phyloP scores from a whole-genome alignment of 2,329 filamentous ascomycete species.

The Periconia sp. region DNA sequence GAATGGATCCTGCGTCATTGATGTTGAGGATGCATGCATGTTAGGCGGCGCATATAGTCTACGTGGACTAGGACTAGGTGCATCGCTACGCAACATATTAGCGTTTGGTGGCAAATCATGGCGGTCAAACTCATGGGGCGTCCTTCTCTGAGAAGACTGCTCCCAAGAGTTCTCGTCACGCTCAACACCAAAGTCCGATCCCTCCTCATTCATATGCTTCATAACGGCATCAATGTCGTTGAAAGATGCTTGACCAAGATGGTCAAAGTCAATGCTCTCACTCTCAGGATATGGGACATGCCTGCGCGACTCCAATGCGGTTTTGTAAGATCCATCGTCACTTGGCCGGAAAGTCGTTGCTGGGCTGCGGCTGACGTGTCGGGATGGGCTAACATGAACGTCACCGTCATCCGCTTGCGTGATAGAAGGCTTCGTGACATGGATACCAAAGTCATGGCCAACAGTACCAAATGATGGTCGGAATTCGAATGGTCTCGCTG shows the following conservation, averaged over 20 bases:
- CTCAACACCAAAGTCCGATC: conserved; percentile 77
- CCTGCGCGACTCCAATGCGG: conserved; percentile 41
- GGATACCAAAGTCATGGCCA: conserved; percentile 46
- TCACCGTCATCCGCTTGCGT: conserved; percentile 30
- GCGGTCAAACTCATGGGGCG: conserved; percentile 40
- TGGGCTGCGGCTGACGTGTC: conserved; percentile 41
- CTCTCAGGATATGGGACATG: conserved; percentile 43
- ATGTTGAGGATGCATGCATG: conserved; percentile 41
- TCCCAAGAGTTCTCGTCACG: conserved; percentile 58
- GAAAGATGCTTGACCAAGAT: conserved; percentile 59
- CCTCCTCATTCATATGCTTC: conserved; percentile 77
- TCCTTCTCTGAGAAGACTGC: conserved; percentile 38
- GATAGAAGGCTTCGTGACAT: conserved; percentile 46
- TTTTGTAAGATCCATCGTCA: conserved; percentile 48
- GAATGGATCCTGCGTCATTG: conserved; percentile 60
- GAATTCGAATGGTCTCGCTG: conserved; percentile 71
- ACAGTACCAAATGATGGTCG: conserved; percentile 34
- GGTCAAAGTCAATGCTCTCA: conserved; percentile 44
- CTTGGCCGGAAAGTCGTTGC: conserved; percentile 49
- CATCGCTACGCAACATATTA: conserved; percentile 68
- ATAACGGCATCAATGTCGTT: conserved; percentile 94
- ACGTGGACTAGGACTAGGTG: conserved; percentile 74
- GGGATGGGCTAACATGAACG: conserved; percentile 22
- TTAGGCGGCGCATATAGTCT: conserved; percentile 49
- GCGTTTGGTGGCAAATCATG: conserved; percentile 41